These are phyloP conservation scores for Bacterosira constricta DNA, from an alignment of 108 stramenopile species.

Conservation along the genomic window DNA sequence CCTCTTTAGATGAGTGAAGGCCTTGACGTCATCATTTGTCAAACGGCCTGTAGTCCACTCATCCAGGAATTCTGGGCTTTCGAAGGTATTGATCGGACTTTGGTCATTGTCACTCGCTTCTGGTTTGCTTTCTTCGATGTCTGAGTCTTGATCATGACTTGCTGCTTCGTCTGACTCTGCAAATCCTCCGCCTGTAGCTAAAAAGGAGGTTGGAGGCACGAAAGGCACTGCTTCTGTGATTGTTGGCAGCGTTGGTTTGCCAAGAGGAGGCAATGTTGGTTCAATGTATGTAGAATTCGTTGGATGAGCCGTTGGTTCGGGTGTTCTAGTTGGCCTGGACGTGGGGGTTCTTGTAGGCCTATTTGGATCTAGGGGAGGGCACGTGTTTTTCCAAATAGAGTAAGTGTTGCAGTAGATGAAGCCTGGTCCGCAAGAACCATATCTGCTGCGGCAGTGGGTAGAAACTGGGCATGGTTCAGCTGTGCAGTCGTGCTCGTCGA, in stretches of 20 bases:
- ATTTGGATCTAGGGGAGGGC: neutral
- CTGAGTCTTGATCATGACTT: neutral
- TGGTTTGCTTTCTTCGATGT: neutral
- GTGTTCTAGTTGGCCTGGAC: neutral
- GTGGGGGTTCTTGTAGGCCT: neutral
- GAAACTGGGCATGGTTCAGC: constrained; percentile 33
- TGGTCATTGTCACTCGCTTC: neutral
- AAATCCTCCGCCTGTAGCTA: neutral
- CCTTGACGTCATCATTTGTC: neutral
- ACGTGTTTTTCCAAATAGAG: neutral
- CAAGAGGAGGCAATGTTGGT: constrained; percentile 25
- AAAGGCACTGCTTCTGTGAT: constrained; percentile 15
- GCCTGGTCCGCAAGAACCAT: constrained; percentile 39
- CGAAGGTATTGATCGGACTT: neutral
- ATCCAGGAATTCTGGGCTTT: neutral
- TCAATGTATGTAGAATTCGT: neutral
- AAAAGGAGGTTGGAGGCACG: neutral
- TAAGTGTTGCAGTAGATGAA: constrained; percentile 31
- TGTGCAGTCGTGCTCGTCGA: constrained; percentile 17
- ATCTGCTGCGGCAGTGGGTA: constrained; percentile 29
- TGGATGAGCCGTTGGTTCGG: neutral
- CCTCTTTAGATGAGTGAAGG: neutral
- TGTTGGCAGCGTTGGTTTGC: constrained; percentile 19
- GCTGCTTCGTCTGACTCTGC: neutral
- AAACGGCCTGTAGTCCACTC: neutral